Conservation (phyloP, 169 alveolate genomes). For the Cryptosporidium bovis region DNA sequence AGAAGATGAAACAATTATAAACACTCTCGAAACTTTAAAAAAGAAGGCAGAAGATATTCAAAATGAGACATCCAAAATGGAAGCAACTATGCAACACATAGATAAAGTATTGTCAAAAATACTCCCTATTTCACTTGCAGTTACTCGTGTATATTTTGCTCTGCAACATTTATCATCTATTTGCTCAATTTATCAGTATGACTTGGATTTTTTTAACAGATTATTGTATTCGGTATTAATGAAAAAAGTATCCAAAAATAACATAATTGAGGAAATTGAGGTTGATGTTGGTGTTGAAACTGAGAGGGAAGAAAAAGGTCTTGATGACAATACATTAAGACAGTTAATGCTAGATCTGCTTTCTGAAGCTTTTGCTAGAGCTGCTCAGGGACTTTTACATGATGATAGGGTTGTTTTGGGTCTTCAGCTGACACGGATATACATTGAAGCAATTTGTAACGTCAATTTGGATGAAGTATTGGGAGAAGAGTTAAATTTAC, state of each 20-base stretch:
- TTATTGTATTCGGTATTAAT: slow-evolving; percentile 82
- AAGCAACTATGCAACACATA: slow-evolving; percentile 92
- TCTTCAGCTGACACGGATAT: slow-evolving; percentile 27
- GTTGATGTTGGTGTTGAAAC: slow-evolving; percentile 1
- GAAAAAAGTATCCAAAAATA: background rate
- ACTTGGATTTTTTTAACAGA: slow-evolving; percentile 92
- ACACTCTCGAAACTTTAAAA: slow-evolving; percentile 92
- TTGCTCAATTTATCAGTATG: slow-evolving; percentile 93
- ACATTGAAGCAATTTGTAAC: slow-evolving; percentile 25
- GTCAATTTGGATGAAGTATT: slow-evolving; percentile 8
- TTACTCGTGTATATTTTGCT: slow-evolving; percentile 88
- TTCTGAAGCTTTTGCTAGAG: slow-evolving; percentile 38
- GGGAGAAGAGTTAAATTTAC: slow-evolving; percentile 25
- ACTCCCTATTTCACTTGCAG: slow-evolving; percentile 88
- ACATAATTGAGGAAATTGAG: background rate
- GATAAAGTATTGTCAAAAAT: slow-evolving; percentile 88
- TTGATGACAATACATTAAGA: slow-evolving; percentile 6
- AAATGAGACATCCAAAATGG: slow-evolving; percentile 91
- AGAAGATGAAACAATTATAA: slow-evolving; percentile 92
- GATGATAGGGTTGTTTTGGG: slow-evolving; percentile 76
- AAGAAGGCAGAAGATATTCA: slow-evolving; percentile 93
- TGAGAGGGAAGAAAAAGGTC: background rate
- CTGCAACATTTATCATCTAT: slow-evolving; percentile 88
- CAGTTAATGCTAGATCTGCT: slow-evolving; percentile 4
- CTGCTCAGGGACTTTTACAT: slow-evolving; percentile 60